These are phyloP conservation scores for Parastagonospora nodorum DNA, from an alignment of 2,329 filamentous ascomycete genomes.

Conservation along the genomic window DNA sequence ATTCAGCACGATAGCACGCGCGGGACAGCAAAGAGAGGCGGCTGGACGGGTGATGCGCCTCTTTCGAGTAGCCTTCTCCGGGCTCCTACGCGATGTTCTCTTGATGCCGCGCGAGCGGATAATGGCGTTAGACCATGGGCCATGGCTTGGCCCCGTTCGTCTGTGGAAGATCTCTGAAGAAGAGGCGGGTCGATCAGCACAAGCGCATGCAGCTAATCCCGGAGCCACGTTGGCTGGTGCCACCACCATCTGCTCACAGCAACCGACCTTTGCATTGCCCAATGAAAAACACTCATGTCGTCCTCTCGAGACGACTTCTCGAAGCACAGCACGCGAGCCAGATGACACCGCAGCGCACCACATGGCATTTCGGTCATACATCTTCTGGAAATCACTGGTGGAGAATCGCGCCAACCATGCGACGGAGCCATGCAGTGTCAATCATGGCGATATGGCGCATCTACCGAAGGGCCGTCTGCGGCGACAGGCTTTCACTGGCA, in stretches of 20 bases:
- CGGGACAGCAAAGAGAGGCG: slow-evolving; percentile 31
- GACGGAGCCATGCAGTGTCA: slow-evolving; percentile 9
- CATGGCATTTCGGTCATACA: slow-evolving; percentile 3
- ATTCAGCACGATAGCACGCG: slow-evolving; percentile 43
- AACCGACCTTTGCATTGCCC: slow-evolving; percentile 27
- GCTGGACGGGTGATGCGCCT: slow-evolving; percentile 31
- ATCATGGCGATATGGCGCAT: slow-evolving; percentile 20
- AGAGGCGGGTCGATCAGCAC: slow-evolving; percentile 48
- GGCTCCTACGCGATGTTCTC: slow-evolving; percentile 32
- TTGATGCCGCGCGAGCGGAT: slow-evolving; percentile 41
- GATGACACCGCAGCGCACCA: slow-evolving; percentile 17
- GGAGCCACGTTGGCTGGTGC: slow-evolving; percentile 46
- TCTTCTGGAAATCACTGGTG: neutral
- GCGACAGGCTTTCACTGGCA: slow-evolving; percentile 3
- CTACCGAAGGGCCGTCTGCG: slow-evolving; percentile 22
- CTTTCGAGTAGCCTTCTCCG: slow-evolving; percentile 39
- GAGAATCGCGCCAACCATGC: slow-evolving; percentile 7
- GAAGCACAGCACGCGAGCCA: slow-evolving; percentile 27
- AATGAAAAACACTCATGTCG: slow-evolving; percentile 12
- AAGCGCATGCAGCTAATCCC: slow-evolving; percentile 48
- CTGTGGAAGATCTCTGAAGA: slow-evolving; percentile 44
- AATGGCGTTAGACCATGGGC: slow-evolving; percentile 38
- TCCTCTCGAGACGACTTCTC: slow-evolving; percentile 20
- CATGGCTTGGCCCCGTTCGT: slow-evolving; percentile 42
- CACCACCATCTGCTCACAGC: slow-evolving; percentile 26